These are phyloP conservation scores for Scheffersomyces spartinae DNA, from an alignment of 805 yeast species.

Conservation along the genomic window DNA sequence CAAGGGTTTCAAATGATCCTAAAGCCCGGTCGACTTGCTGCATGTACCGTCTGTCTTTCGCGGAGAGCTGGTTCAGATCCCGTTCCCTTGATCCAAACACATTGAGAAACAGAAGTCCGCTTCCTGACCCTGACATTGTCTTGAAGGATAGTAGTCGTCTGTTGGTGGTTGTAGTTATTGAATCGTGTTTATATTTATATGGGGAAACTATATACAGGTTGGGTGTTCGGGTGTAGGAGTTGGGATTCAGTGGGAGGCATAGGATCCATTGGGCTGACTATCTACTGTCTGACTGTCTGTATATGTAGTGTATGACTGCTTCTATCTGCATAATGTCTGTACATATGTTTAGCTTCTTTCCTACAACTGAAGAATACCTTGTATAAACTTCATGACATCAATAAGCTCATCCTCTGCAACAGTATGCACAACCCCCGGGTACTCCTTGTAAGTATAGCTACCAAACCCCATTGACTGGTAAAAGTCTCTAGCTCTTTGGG, in stretches of 20 bases:
- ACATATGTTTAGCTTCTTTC: no score
- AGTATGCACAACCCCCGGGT: conserved; percentile 57
- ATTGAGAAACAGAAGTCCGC: no score
- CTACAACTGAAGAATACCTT: no score
- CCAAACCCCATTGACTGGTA: conserved; percentile 36
- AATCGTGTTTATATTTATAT: no score
- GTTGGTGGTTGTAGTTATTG: neutral
- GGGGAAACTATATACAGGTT: no score
- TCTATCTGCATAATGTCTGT: no score
- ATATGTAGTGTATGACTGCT: no score
- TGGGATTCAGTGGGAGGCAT: no score
- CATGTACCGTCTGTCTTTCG: conserved; percentile 59
- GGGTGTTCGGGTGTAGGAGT: no score
- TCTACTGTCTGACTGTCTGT: no score
- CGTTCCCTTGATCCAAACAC: conserved; percentile 4
- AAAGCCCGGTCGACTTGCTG: conserved; percentile 66
- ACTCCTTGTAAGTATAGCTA: conserved; percentile 34
- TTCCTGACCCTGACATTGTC: no score
- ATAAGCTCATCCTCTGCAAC: conserved; percentile 55
- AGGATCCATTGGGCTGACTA: no score
- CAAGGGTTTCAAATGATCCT: conserved; percentile 64
- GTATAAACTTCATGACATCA: conserved; percentile 32
- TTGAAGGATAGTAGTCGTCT: neutral
- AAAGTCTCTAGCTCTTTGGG: conserved; percentile 29
- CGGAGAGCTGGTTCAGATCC: conserved; percentile 9